Base-by-base conservation (phyloP, 148 eudicot genomes). In the Amaranthus hypochondriacus region DNA sequence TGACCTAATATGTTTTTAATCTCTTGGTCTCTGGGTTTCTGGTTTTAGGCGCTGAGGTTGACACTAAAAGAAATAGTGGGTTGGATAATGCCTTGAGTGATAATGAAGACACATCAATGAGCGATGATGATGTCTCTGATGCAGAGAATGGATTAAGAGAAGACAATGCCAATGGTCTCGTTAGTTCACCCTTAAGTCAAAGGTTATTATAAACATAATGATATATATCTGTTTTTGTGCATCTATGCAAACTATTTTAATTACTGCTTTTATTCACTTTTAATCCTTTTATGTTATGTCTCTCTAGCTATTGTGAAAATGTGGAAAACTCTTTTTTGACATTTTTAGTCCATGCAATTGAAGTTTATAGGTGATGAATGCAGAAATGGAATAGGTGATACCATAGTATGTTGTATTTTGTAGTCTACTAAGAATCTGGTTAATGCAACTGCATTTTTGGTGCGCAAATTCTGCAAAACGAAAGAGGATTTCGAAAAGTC, bases 81-180 rank as follows among this genome's bases (percentile, higher is more conserved):
- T 61, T 73, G 73, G 72, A 15, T 52, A 82, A 78, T 76, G 79
- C 71, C 44, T 83, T 78, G 56, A 83, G 78, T 74, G 86, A 85
- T 69, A 87, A 85, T 50, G 89, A 84, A 50, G 82, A 62, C 55
- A 86, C 82, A 64, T 90, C 82, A 73, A 69, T 77, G 5, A 71
- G 62, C 77, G 58, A 71, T 64, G 89, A 82, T 58, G 68, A 61
- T 76, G 70, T 68, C 44, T 81, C 81, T 58, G 86, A 80, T 62
- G 62, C 61, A 15, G 83, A 73, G 54, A 61, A 44, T 50, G 63
- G 48, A 39, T 66, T 28, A 15, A 71, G 46, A 60, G 59, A 72
- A 47, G 80, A 68, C 44, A 76, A 71, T 84, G 83, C 66, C 71
- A 58, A 63, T 65, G 66, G 72, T 49, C 68, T 73, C 78, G 63